These are phyloP conservation scores for Stachybotrys elegans DNA, from an alignment of 2,329 filamentous ascomycete species.

Conservation along the genomic window DNA sequence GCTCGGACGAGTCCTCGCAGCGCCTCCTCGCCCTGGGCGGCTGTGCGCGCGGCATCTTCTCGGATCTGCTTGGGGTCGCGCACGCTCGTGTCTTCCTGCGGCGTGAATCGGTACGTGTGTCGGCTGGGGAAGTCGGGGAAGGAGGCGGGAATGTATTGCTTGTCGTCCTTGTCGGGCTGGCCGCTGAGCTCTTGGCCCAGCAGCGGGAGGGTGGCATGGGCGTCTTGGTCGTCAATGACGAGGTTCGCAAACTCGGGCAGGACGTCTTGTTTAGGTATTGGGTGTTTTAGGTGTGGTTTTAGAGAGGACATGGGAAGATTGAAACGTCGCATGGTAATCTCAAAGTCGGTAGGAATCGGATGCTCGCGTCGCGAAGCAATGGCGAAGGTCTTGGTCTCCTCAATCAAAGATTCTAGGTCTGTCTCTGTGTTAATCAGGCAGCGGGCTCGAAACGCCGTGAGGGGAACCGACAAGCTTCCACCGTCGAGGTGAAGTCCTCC, in stretches of 20 bases:
- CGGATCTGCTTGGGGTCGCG: conserved; percentile 54
- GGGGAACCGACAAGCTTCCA: conserved; percentile 49
- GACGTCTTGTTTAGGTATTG: conserved; percentile 36
- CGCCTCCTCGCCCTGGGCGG: conserved; percentile 58
- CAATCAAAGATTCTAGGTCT: conserved; percentile 47
- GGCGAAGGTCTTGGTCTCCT: conserved; percentile 41
- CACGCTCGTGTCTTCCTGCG: conserved; percentile 39
- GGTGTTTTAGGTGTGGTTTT: conserved; percentile 51
- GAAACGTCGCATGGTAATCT: conserved; percentile 44
- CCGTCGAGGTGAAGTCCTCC: conserved; percentile 50
- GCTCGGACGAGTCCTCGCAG: conserved; percentile 55
- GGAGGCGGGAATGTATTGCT: conserved; percentile 50
- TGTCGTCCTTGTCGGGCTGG: conserved; percentile 48
- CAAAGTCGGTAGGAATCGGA: conserved; percentile 53
- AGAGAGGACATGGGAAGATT: conserved; percentile 47
- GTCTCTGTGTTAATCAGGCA: neutral
- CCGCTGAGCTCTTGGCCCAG: conserved; percentile 54
- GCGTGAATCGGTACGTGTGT: conserved; percentile 59
- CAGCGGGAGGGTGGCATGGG: conserved; percentile 37
- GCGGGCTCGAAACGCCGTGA: too few species aligned
- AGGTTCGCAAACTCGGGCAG: conserved; percentile 33
- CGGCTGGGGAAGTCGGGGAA: conserved; percentile 61
- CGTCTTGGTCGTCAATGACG: conserved; percentile 31
- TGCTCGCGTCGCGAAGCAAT: conserved; percentile 45
- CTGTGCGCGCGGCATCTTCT: conserved; percentile 53